Evolutionary conservation across 306 rosid species (phyloP), one percentile per base, ranked within the genome.

Genomic region (Begonia peltatifolia): DNA sequence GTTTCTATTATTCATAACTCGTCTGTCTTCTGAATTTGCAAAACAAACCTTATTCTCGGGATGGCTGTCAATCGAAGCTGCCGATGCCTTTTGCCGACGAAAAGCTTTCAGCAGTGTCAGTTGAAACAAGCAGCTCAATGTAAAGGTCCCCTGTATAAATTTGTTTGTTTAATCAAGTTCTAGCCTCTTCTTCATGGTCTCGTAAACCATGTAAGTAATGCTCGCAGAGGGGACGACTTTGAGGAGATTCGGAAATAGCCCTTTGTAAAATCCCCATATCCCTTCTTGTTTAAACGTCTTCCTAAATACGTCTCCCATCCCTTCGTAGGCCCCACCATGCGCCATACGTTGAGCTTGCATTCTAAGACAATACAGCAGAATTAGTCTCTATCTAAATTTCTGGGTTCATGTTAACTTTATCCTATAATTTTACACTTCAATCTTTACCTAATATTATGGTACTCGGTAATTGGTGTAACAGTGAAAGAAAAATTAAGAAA

Each of bases 191-290:
- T 90, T 85, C 92, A 83, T 85, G 55, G 65, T 50, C 68, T 85
- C 97, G 63, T 85, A 90, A 62, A 85, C 95, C 84, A 90, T 38
- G 56, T 90, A 90, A 20, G 95, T 85, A 72, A 90, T 83, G 62
- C 95, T 90, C 63, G 97, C 97, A 1, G 95, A 78, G 2, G 95
- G 95, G 41, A 90, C 95, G 47, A 90, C 95, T 79, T 90, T 90
- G 59, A 90, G 95, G 55, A 90, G 64, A 72, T 80, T 85, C 12
- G 97, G 97, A 68, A 90, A 74, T 55, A 90, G 58, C 64, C 97
- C 97, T 76, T 90, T 90, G 80, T 83, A 90, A 77, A 90, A 85
- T 51, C 97, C 97, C 67, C 83, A 47, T 14, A 55, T 57, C 38
- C 97, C 95, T 71, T 90, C 95, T 38, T 35, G 68, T 66, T 76